Evolutionary conservation across 805 yeast genomes (phyloP).

Genomic region (Candida tammaniensis): DNA sequence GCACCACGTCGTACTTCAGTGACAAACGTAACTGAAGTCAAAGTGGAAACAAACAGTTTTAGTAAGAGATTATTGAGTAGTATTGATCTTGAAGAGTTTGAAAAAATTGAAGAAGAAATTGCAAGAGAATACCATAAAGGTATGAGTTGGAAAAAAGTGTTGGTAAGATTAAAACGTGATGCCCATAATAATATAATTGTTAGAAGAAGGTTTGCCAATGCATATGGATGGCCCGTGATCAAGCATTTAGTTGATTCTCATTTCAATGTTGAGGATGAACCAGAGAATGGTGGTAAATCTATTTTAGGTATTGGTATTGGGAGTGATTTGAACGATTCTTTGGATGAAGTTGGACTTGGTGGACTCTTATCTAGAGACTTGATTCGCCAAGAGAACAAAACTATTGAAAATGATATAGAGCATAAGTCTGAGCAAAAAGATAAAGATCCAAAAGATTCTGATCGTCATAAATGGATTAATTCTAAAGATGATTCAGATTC

Average conservation of each 20-base stretch:
- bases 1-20: not conserved
- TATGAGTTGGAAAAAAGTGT: constrained; percentile 87
- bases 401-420: constrained; percentile 25
- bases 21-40: constrained; percentile 4
- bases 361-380: constrained; percentile 32
- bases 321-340: constrained; percentile 16
- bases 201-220: constrained; percentile 83
- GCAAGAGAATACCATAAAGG: constrained; percentile 86
- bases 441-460: not conserved
- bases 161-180: constrained; percentile 83
- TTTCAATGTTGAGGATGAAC: constrained; percentile 34
- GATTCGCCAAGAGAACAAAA: constrained; percentile 33
- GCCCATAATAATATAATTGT: constrained; percentile 94
- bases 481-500: constrained; percentile 36
- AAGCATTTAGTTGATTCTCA: constrained; percentile 74
- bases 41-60: constrained; percentile 3
- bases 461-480: constrained; percentile 53
- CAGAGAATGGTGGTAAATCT: constrained; percentile 8
- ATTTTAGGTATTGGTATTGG: constrained; percentile 5
- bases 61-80: constrained; percentile 21
- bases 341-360: constrained; percentile 25
- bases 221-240: constrained; percentile 94
- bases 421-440: constrained; percentile 10
- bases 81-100: constrained; percentile 34
- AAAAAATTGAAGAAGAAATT: constrained; percentile 66